Conservation (phyloP, 202 grass and related monocot species). For the Cymbopogon flexuosus region DNA sequence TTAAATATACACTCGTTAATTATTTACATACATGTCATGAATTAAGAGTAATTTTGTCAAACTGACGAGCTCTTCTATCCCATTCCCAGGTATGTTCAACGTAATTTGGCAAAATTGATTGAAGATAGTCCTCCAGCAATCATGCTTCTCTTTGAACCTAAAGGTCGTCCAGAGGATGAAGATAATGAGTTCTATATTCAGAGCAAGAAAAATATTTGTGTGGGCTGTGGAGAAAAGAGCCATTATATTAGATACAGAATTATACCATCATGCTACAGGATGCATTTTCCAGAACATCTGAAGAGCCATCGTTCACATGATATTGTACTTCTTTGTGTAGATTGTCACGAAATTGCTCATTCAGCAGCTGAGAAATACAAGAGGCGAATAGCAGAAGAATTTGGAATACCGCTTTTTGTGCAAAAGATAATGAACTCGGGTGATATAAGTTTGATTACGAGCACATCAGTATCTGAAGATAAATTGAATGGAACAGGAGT, state of each 20-base stretch:
- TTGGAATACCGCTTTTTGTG: conserved; percentile 82
- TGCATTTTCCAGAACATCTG: conserved; percentile 95
- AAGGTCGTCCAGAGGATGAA: conserved; percentile 94
- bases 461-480: conserved; percentile 31
- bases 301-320: conserved; percentile 97
- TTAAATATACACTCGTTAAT: conserved; percentile 11
- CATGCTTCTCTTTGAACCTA: conserved; percentile 95
- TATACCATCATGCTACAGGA: conserved; percentile 97
- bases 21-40: conserved; percentile 26
- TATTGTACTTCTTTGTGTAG: conserved; percentile 93
- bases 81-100: conserved; percentile 60
- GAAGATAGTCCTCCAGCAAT: conserved; percentile 91
- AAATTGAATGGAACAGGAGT: conserved; percentile 54
- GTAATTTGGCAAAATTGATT: conserved; percentile 72
- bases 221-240: conserved; percentile 87
- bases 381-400: conserved; percentile 71
- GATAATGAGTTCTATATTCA: conserved; percentile 95
- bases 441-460: conserved; percentile 46
- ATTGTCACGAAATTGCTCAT: conserved; percentile 90
- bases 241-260: conserved; percentile 97
- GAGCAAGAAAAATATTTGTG: conserved; percentile 96
- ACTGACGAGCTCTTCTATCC: conserved; percentile 24
- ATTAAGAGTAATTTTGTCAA: conserved; percentile 6
- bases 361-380: conserved; percentile 85
- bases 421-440: conserved; percentile 87